Evolutionary conservation across 306 rosid species (phyloP).

Genomic region (Lathyrus oleraceus): DNA sequence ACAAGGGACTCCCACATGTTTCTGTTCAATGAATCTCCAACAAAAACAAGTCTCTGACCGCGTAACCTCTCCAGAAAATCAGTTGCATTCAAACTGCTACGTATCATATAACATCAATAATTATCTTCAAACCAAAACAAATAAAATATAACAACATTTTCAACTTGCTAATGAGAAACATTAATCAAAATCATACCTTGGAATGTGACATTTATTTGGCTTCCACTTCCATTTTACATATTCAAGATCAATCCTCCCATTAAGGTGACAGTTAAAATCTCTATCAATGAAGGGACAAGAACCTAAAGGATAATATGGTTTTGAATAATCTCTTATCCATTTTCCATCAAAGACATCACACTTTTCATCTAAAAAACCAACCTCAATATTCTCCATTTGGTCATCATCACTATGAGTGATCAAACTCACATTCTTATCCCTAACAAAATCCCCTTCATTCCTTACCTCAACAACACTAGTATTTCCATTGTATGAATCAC

Average conservation of each 20-base stretch:
- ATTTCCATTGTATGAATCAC: constrained; percentile 5
- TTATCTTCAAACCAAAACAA: constrained; percentile 1
- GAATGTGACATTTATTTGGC: constrained; percentile 79
- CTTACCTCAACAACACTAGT: background rate
- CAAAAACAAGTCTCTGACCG: constrained; percentile 76
- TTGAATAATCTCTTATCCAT: constrained; percentile 79
- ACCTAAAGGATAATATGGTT: constrained; percentile 76
- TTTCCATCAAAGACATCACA: constrained; percentile 78
- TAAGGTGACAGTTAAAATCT: constrained; percentile 68
- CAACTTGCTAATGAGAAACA: background rate
- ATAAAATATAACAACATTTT: background rate
- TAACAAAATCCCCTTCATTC: constrained; percentile 21
- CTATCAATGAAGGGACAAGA: constrained; percentile 81
- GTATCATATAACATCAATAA: constrained; percentile 11
- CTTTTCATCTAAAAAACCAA: constrained; percentile 38
- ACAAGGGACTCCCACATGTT: constrained; percentile 97
- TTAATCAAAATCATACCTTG: constrained; percentile 53
- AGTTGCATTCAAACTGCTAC: constrained; percentile 77
- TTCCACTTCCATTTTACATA: constrained; percentile 92
- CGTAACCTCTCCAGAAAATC: constrained; percentile 81
- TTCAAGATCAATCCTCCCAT: constrained; percentile 68
- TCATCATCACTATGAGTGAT: constrained; percentile 21
- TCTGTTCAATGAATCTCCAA: constrained; percentile 92
- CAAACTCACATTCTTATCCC: constrained; percentile 26
- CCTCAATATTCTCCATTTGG: constrained; percentile 17